A percentile compares a stretch with the other conserved stretches of the same genome.
Conservation (phyloP, 208 protist genomes). For the Herpetomonas tarakana region DNA sequence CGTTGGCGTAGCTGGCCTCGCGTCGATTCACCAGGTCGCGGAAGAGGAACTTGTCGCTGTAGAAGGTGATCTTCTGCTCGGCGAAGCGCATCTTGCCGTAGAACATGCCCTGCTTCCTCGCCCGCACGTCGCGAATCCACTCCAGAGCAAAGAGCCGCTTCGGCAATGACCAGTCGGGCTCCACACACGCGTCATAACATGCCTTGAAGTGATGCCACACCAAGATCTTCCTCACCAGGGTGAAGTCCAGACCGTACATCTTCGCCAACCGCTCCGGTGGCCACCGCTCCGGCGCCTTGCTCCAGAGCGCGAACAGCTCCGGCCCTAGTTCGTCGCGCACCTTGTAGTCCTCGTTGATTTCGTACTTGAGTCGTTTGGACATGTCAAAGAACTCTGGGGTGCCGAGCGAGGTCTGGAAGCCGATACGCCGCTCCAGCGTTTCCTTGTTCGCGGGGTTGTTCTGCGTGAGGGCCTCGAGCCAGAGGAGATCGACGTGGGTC, state of each 20-base stretch:
- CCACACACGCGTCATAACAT: constrained; percentile 93
- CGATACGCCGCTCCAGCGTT: constrained; percentile 84
- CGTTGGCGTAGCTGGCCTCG: constrained; percentile 93
- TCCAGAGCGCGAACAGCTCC: constrained; percentile 92
- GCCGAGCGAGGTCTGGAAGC: constrained; percentile 88
- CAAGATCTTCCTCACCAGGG: constrained; percentile 88
- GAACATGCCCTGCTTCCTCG: constrained; percentile 87
- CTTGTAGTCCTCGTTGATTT: constrained; percentile 95
- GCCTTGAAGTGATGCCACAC: constrained; percentile 94
- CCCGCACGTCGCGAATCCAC: constrained; percentile 91
- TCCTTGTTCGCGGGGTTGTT: constrained; percentile 88
- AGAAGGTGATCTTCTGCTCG: constrained; percentile 93
- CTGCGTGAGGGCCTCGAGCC: constrained; percentile 90
- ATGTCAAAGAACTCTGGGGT: constrained; percentile 94
- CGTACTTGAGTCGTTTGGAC: constrained; percentile 87
- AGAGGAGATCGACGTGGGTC: constrained; percentile 89
- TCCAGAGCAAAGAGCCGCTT: constrained; percentile 93
- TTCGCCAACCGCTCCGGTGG: constrained; percentile 91
- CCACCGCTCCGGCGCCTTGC: constrained; percentile 92
- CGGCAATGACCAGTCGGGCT: constrained; percentile 91
- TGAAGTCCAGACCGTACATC: constrained; percentile 94
- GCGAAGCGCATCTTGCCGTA: constrained; percentile 93
- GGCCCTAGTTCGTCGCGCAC: constrained; percentile 92
- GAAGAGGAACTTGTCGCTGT: constrained; percentile 93
- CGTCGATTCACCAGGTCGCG: constrained; percentile 90